Evolutionary conservation across 2,329 filamentous ascomycete species (phyloP).

Genomic region (Didymella glomerata): DNA sequence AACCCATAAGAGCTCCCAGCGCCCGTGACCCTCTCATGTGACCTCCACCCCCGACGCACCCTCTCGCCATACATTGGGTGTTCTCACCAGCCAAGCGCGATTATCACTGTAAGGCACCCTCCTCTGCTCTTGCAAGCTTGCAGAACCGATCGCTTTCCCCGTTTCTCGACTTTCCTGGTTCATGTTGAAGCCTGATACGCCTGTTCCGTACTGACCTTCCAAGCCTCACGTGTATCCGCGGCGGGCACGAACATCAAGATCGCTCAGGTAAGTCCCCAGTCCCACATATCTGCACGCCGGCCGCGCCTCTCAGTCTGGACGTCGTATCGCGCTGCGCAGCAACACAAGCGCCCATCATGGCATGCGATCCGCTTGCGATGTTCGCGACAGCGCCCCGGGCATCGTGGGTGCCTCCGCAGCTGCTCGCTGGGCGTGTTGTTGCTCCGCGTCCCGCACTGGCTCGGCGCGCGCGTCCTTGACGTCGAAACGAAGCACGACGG

Average conservation of each 20-base stretch:
- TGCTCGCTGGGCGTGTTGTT: slow-evolving; percentile 28
- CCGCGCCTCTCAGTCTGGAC: slow-evolving; percentile 15
- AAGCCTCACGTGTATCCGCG: slow-evolving; percentile 26
- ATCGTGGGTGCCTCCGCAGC: slow-evolving; percentile 25
- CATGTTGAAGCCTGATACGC: slow-evolving; percentile 18
- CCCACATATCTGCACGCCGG: slow-evolving; percentile 20
- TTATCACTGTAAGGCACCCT: slow-evolving; percentile 15
- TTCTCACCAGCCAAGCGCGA: slow-evolving; percentile 10
- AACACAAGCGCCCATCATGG: slow-evolving; percentile 4
- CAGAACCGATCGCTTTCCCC: background rate
- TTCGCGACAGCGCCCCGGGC: slow-evolving; percentile 24
- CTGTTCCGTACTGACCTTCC: slow-evolving; percentile 22
- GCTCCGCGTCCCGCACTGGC: slow-evolving; percentile 32
- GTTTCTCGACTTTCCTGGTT: background rate
- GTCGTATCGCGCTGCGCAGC: slow-evolving; percentile 15
- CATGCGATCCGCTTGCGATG: slow-evolving; percentile 21
- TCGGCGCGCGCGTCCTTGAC: slow-evolving; percentile 40
- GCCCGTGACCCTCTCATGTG: slow-evolving; percentile 24
- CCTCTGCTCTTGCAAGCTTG: background rate
- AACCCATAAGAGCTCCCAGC: slow-evolving; percentile 24
- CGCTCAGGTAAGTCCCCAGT: slow-evolving; percentile 24
- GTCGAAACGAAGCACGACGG: slow-evolving; percentile 43
- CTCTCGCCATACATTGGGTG: slow-evolving; percentile 15
- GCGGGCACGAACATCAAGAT: slow-evolving; percentile 23
- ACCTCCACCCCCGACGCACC: slow-evolving; percentile 17